These are phyloP conservation scores for Asterionellopsis glacialis DNA, from an alignment of 108 stramenopile genomes.

Conservation along the genomic window DNA sequence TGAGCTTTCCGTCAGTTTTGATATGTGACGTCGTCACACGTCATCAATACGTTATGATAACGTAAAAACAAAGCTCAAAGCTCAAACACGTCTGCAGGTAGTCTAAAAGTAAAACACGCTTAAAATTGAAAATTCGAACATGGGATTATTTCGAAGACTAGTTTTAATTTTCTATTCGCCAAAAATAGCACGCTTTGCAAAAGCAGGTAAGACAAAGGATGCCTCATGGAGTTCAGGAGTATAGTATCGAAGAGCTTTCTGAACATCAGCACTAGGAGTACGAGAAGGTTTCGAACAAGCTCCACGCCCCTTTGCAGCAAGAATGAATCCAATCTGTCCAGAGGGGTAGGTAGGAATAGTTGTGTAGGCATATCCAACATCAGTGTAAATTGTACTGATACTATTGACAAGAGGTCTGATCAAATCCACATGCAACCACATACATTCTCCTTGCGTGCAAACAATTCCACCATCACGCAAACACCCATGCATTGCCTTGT, in stretches of 20 bases:
- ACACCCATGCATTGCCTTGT: slow-evolving; percentile 80
- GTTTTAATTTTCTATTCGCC: slow-evolving; percentile 15
- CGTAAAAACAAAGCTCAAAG: too few species aligned
- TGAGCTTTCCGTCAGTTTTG: too few species aligned
- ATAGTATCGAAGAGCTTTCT: slow-evolving; percentile 82
- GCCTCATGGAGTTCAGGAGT: slow-evolving; percentile 87
- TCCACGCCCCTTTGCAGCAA: slow-evolving; percentile 72
- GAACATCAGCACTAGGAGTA: slow-evolving; percentile 40
- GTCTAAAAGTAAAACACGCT: too few species aligned
- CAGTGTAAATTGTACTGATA: slow-evolving; percentile 61
- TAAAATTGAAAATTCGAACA: too few species aligned
- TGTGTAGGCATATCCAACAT: slow-evolving; percentile 96
- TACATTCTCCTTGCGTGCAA: slow-evolving; percentile 97
- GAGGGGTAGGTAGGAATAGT: slow-evolving; percentile 97
- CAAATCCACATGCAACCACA: slow-evolving; percentile 92
- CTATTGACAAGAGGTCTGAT: slow-evolving; percentile 79
- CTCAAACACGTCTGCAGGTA: too few species aligned
- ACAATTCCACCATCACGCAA: slow-evolving; percentile 91
- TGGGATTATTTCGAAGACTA: too few species aligned
- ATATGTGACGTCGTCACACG: too few species aligned
- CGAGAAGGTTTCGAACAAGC: slow-evolving; percentile 54
- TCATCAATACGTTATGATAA: too few species aligned
- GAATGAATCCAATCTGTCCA: slow-evolving; percentile 97
- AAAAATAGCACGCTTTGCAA: slow-evolving; percentile 66
- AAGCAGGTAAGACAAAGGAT: slow-evolving; percentile 92